Evolutionary conservation across 139 green algal genomes (phyloP).

Genomic region (Ulvella scutata): DNA sequence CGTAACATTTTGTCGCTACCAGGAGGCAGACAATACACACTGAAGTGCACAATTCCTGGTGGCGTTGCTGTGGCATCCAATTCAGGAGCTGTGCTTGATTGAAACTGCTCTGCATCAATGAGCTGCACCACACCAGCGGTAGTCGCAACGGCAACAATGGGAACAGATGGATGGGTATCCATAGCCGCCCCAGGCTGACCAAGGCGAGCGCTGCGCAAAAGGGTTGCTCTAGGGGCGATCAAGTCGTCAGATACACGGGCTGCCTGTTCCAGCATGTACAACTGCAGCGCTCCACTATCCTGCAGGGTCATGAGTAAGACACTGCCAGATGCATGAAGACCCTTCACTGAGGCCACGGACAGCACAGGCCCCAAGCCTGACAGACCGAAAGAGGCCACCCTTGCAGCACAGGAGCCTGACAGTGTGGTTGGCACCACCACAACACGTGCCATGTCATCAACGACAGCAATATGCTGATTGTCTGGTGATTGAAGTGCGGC

Average conservation of each 20-base stretch:
- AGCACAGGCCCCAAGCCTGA: no score
- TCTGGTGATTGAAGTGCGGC: background rate
- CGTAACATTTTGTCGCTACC: background rate
- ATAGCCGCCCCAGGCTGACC: background rate
- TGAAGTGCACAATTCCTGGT: background rate
- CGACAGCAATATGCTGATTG: background rate
- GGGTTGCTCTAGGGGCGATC: no score
- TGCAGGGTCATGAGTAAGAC: no score
- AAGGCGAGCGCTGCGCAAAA: no score
- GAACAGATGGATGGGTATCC: background rate
- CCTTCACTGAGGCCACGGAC: no score
- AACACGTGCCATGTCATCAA: background rate
- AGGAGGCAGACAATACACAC: background rate
- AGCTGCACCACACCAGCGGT: background rate
- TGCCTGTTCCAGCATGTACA: no score
- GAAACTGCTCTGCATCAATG: background rate
- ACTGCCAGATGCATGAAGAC: no score
- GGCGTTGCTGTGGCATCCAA: no score
- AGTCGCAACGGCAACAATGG: background rate
- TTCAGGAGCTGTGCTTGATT: background rate
- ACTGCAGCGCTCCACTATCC: no score
- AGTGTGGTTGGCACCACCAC: background rate
- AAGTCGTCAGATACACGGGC: no score
- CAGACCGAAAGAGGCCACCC: no score
- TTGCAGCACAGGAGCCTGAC: no score